Conservation (phyloP, 2,329 filamentous ascomycete species). For the Ascochyta lentis region DNA sequence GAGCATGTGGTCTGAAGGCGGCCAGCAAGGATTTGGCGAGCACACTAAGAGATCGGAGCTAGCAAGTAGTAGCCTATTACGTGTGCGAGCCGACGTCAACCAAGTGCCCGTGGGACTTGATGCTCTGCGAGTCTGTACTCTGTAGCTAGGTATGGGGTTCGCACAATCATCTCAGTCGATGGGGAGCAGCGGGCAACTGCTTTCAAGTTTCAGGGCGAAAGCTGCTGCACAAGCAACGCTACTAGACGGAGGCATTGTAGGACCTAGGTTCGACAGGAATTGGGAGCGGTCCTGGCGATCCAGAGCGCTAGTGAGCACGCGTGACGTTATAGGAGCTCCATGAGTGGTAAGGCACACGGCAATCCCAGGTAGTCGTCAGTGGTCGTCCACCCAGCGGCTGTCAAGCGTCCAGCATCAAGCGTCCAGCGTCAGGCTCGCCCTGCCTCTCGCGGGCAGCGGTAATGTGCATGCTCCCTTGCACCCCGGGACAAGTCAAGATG, state of each 20-base stretch:
- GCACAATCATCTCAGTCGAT: slow-evolving; percentile 2
- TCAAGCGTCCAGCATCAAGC: slow-evolving; percentile 8
- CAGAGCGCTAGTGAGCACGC: slow-evolving; percentile 25
- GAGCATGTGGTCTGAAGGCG: slow-evolving; percentile 28
- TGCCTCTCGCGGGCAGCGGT: slow-evolving; percentile 20
- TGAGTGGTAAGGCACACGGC: slow-evolving; percentile 33
- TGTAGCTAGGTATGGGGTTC: background rate
- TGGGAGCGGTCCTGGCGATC: slow-evolving; percentile 36
- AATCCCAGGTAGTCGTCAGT: slow-evolving; percentile 30
- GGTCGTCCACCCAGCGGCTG: slow-evolving; percentile 19
- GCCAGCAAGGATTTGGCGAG: slow-evolving; percentile 20
- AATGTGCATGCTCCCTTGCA: slow-evolving; percentile 22
- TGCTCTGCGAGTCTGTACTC: background rate
- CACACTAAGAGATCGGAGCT: slow-evolving; percentile 22
- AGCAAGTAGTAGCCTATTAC: slow-evolving; percentile 24
- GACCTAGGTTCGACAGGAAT: slow-evolving; percentile 10
- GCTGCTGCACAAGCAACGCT: slow-evolving; percentile 7
- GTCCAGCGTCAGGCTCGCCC: slow-evolving; percentile 10
- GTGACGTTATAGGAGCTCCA: slow-evolving; percentile 40
- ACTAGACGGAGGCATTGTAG: slow-evolving; percentile 12
- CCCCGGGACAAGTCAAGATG: slow-evolving; percentile 23
- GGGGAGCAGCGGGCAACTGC: background rate
- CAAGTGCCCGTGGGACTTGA: slow-evolving; percentile 17
- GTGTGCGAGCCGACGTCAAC: slow-evolving; percentile 8
- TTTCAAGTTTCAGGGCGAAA: slow-evolving; percentile 14